Evolutionary conservation across 768 basidiomycete species (phyloP).

Genomic region (Polyporus arcularius): DNA sequence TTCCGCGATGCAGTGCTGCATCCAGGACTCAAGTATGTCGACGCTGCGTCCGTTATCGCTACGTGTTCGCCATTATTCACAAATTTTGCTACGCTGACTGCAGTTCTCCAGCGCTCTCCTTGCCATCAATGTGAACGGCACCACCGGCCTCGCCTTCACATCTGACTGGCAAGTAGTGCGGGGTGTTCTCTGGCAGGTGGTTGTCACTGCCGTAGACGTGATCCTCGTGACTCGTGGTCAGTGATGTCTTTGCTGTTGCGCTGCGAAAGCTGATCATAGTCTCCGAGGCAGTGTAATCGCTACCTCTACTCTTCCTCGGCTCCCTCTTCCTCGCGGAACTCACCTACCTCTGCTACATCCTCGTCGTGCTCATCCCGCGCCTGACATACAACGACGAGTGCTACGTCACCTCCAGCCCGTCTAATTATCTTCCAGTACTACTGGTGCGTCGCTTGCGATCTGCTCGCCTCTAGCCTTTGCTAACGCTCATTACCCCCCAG

Average conservation of each 20-base stretch:
- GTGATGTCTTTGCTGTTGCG: no score
- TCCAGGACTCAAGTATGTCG: no score
- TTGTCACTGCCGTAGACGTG: conserved; percentile 28
- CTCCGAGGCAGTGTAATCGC: no score
- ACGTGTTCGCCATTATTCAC: no score
- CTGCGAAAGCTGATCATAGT: conserved; percentile 23
- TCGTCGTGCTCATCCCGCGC: conserved; percentile 22
- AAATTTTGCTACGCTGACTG: no score
- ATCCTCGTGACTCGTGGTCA: conserved; percentile 28
- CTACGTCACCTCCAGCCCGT: conserved; percentile 26
- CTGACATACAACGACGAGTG: conserved; percentile 25
- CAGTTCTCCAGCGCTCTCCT: conserved; percentile 24
- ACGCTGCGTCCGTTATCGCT: no score
- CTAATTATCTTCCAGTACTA: conserved; percentile 26
- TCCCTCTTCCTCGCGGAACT: conserved; percentile 21
- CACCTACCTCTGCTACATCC: conserved; percentile 21
- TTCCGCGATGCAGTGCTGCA: no score
- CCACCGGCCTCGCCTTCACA: conserved; percentile 22
- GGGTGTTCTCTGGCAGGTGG: conserved; percentile 22
- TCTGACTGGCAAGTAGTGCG: conserved; percentile 24
- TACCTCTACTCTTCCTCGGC: conserved; percentile 16
- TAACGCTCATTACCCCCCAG: conserved; percentile 7
- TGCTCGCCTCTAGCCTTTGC: no score
- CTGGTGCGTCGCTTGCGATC: conserved; percentile 27
- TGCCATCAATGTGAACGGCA: conserved; percentile 26